These are phyloP conservation scores for Voacanga thouarsii DNA, from an alignment of 257 asterid species.

Conservation along the genomic window DNA sequence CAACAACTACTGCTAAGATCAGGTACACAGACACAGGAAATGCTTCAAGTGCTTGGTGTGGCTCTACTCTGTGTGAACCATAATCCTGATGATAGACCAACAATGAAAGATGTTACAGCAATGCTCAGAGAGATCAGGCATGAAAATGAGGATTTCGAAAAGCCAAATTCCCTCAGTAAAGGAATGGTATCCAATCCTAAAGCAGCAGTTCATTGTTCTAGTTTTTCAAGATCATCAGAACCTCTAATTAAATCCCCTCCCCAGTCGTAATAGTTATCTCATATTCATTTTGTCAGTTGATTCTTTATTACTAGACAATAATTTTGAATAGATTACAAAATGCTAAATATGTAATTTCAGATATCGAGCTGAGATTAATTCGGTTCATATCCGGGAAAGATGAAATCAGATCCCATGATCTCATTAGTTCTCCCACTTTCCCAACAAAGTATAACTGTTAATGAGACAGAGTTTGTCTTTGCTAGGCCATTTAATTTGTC, in stretches of 20 bases:
- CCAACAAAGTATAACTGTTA: too few relatives aligned
- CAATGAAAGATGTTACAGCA: slow-evolving; percentile 73
- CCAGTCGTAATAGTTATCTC: slow-evolving; percentile 31
- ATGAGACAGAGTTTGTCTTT: not conserved
- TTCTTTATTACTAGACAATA: slow-evolving; percentile 26
- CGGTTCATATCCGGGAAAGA: not conserved
- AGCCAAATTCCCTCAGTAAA: slow-evolving; percentile 29
- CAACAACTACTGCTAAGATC: slow-evolving; percentile 51
- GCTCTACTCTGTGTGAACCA: slow-evolving; percentile 63
- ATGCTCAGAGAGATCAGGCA: slow-evolving; percentile 66
- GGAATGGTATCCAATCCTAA: slow-evolving; percentile 31
- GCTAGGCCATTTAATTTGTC: not conserved
- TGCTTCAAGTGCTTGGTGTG: slow-evolving; percentile 74
- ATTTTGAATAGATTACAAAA: slow-evolving; percentile 24
- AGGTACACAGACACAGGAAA: slow-evolving; percentile 61
- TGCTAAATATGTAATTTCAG: not conserved
- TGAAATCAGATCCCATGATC: not conserved
- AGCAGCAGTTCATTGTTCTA: slow-evolving; percentile 49
- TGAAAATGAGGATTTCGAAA: slow-evolving; percentile 44
- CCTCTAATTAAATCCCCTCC: slow-evolving; percentile 53
- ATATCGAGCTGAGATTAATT: not conserved
- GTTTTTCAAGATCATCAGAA: slow-evolving; percentile 58
- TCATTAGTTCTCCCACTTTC: not conserved
- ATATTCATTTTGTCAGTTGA: slow-evolving; percentile 23
- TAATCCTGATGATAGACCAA: slow-evolving; percentile 58